Conservation (phyloP, 805 yeast genomes). For the Grigorovia jiainica region DNA sequence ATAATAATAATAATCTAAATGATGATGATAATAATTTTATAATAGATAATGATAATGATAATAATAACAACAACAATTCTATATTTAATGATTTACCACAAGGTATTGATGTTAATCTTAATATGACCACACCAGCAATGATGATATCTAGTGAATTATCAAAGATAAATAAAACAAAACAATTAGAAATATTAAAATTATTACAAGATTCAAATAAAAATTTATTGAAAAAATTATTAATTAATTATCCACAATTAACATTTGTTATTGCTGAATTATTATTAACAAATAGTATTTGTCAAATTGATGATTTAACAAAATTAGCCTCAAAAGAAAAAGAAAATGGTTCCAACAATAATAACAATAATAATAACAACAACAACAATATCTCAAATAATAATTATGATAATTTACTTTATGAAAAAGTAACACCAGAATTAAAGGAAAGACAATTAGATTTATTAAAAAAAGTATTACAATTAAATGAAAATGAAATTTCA, state of each 20-base stretch:
- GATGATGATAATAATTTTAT: background rate
- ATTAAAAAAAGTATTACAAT: slow-evolving; percentile 42
- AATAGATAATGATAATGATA: slow-evolving; percentile 1
- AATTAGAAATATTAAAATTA: slow-evolving; percentile 16
- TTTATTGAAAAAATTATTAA: slow-evolving; percentile 49
- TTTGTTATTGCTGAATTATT: slow-evolving; percentile 75
- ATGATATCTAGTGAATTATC: slow-evolving; percentile 28
- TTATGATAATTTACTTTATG: too few species aligned
- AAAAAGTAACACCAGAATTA: slow-evolving; percentile 16
- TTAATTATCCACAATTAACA: slow-evolving; percentile 69
- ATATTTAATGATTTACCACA: slow-evolving; percentile 43
- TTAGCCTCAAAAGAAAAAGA: slow-evolving; percentile 27
- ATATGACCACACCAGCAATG: slow-evolving; percentile 32
- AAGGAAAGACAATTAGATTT: slow-evolving; percentile 35
- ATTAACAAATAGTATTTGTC: slow-evolving; percentile 30
- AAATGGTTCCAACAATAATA: too few species aligned
- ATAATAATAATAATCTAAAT: background rate
- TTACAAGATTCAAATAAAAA: slow-evolving; percentile 53
- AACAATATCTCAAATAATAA: slow-evolving; percentile 11
- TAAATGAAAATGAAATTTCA: slow-evolving; percentile 43
- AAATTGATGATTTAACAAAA: slow-evolving; percentile 28
- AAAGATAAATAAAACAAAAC: slow-evolving; percentile 17
- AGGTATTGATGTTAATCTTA: slow-evolving; percentile 37
- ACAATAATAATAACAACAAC: slow-evolving; percentile 14
- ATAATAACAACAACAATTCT: background rate